phyloP scores from a whole-genome alignment of 2,329 filamentous ascomycete species.

The Colletotrichum sp. region DNA sequence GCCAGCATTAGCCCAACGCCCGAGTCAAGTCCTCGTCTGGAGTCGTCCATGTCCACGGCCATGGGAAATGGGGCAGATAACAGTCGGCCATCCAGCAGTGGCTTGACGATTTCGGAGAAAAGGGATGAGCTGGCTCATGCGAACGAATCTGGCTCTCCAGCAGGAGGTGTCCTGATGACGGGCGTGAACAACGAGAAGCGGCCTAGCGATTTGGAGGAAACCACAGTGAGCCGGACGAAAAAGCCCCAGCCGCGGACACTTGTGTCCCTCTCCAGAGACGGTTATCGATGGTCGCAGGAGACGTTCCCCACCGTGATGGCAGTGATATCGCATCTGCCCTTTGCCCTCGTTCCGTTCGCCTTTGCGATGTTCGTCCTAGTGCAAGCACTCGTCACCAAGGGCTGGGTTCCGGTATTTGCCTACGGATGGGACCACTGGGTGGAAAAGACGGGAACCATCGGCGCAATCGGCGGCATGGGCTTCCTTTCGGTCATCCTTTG shows the following conservation, averaged over 20 bases:
- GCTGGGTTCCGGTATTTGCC: conserved; percentile 76
- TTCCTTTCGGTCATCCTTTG: conserved; percentile 74
- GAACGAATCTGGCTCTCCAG: background rate
- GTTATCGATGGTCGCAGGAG: conserved; percentile 66
- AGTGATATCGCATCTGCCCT: conserved; percentile 69
- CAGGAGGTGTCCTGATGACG: background rate
- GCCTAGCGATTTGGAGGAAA: background rate
- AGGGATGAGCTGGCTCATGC: background rate
- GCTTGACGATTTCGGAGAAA: background rate
- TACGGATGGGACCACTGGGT: conserved; percentile 79
- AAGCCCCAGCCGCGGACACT: conserved; percentile 48
- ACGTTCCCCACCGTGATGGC: conserved; percentile 74
- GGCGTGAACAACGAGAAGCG: background rate
- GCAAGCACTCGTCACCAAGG: conserved; percentile 74
- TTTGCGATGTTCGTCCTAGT: conserved; percentile 79
- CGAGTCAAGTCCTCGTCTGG: background rate
- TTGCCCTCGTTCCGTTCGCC: conserved; percentile 72
- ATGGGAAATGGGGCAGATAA: background rate
- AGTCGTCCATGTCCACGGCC: background rate
- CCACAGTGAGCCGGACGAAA: no score
- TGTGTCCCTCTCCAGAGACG: conserved; percentile 49
- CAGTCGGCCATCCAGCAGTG: background rate
- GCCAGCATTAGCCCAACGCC: background rate
- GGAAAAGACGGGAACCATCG: conserved; percentile 69
- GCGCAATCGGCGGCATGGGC: conserved; percentile 74